Conservation (phyloP, 371 early-diverging fungal species). For the Mortierella sp. region DNA sequence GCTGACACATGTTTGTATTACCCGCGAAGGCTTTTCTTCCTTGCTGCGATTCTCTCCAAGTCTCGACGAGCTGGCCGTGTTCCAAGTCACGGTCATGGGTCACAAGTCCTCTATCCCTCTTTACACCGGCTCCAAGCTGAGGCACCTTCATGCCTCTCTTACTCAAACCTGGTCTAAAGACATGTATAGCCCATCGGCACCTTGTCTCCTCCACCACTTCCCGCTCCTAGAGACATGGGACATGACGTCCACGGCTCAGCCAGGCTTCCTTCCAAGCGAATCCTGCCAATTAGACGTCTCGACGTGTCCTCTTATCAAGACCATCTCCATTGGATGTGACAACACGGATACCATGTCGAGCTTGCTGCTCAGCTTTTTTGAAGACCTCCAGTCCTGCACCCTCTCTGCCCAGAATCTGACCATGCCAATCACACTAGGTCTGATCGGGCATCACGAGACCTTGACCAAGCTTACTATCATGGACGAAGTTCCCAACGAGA, state of each 20-base stretch:
- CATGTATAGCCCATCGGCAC: neutral
- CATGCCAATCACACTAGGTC: neutral
- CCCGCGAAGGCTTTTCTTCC: neutral
- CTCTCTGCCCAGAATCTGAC: neutral
- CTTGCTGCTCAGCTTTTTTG: neutral
- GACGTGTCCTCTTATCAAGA: neutral
- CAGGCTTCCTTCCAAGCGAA: no score
- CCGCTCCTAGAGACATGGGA: neutral
- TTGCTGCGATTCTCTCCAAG: neutral
- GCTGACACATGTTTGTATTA: neutral
- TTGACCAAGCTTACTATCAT: neutral
- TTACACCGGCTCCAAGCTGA: neutral
- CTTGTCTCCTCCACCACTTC: neutral
- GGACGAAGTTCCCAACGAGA: neutral
- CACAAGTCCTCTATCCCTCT: neutral
- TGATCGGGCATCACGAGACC: neutral
- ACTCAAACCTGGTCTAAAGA: neutral
- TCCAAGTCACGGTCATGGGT: neutral
- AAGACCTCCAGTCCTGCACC: neutral
- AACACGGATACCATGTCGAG: neutral
- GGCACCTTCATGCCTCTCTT: neutral
- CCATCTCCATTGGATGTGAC: neutral
- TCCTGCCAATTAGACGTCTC: neutral
- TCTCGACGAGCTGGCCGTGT: neutral
- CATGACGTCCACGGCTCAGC: neutral